These are phyloP conservation scores for Ceriops zippeliana DNA, from an alignment of 345 rosid genomes.

Conservation along the genomic window DNA sequence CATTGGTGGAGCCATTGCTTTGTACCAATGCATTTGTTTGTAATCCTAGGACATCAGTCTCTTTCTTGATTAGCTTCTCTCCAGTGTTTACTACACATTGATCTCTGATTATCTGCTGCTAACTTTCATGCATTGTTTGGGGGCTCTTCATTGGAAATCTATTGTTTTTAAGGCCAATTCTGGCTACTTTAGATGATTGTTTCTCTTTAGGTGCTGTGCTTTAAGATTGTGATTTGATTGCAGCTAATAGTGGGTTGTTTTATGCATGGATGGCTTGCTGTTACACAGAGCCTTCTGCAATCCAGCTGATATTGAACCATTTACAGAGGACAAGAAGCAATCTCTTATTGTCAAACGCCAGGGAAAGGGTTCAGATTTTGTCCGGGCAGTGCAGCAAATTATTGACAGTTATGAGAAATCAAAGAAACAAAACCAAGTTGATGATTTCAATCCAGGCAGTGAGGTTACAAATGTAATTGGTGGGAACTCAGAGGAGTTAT, in stretches of 20 bases:
- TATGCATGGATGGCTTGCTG: slow-evolving; percentile 9
- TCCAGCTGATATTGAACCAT: slow-evolving; percentile 88
- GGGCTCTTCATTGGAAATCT: too few species aligned
- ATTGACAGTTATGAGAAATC: slow-evolving; percentile 73
- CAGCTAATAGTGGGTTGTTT: background rate
- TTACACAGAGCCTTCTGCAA: slow-evolving; percentile 85
- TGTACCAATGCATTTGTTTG: too few species aligned
- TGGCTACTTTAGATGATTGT: background rate
- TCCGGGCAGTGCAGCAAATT: slow-evolving; percentile 89
- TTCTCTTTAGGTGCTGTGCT: background rate
- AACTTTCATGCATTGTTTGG: too few species aligned
- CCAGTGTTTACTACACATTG: too few species aligned
- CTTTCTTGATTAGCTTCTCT: too few species aligned
- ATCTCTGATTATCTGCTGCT: too few species aligned
- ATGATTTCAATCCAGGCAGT: slow-evolving; percentile 43
- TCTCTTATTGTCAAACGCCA: slow-evolving; percentile 74
- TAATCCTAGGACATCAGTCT: too few species aligned
- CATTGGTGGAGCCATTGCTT: too few species aligned
- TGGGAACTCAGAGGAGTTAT: slow-evolving; percentile 46
- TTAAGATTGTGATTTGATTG: background rate
- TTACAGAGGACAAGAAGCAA: slow-evolving; percentile 93
- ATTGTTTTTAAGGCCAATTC: background rate
- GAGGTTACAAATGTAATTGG: slow-evolving; percentile 40
- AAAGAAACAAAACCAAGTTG: slow-evolving; percentile 53
- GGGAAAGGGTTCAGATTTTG: slow-evolving; percentile 88